Percentiles rank a stretch among this genome's conserved stretches.
Conservation (phyloP, 305 asterid species). For the Salvia sclarea region DNA sequence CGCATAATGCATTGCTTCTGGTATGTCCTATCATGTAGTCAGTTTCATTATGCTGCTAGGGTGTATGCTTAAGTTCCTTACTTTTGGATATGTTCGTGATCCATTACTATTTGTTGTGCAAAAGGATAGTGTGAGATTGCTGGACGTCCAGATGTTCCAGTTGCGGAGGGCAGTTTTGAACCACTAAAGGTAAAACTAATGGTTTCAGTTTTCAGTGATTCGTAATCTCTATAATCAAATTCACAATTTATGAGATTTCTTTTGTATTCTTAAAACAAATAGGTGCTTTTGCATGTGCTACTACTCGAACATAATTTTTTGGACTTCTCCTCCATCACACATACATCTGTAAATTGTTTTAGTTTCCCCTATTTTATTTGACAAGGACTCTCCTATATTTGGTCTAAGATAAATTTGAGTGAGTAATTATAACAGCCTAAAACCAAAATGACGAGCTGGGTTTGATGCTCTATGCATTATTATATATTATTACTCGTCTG, state of each 20-base stretch:
- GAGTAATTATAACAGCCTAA: background rate
- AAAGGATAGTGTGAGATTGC: constrained; percentile 74
- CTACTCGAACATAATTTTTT: background rate
- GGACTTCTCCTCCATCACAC: background rate
- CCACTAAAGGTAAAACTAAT: constrained; percentile 49
- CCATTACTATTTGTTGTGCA: constrained; percentile 44
- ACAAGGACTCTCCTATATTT: background rate
- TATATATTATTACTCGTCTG: background rate
- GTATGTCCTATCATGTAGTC: constrained; percentile 46
- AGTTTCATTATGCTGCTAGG: constrained; percentile 20
- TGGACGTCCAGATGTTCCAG: constrained; percentile 63
- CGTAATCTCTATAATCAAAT: constrained; percentile 6
- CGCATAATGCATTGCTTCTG: constrained; percentile 84
- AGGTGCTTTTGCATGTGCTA: background rate
- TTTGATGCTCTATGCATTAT: background rate
- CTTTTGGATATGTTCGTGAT: constrained; percentile 46
- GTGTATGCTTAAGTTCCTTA: constrained; percentile 18
- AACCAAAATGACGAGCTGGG: background rate
- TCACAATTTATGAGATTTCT: background rate
- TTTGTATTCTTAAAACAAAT: background rate
- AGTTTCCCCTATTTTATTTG: background rate
- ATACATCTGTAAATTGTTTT: background rate
- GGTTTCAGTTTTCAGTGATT: background rate
- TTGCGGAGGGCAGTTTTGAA: constrained; percentile 58
- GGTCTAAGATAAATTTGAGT: background rate